Base-by-base conservation (phyloP, 2,329 filamentous ascomycete species). In the Dothideomycetes sp. region DNA sequence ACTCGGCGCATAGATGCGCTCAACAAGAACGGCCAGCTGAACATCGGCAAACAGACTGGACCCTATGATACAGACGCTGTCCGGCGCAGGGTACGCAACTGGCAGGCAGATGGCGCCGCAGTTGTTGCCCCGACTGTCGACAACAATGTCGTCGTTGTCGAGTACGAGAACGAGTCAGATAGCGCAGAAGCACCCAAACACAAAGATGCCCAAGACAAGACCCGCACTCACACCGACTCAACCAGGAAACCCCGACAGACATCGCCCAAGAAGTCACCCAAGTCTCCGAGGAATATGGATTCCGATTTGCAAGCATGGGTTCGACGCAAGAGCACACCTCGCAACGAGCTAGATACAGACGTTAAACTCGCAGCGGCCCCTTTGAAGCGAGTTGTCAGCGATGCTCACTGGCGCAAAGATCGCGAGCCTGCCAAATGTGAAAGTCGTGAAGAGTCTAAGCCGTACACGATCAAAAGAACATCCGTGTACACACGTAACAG, bases 331-430 rank as follows among this genome's bases (percentile, higher is more conserved):
- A 57, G 52, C 44, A 58, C 55, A 41, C 48, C 53, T 5, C 49
- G 52, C 18, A 63, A 62, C 35, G 60, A 64, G 43, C 52, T 67
- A 32, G 59, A 67, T 35, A 57, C 62, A 10, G 67, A 70, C 7
- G 60, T 59, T 45, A 67, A 56, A 56, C 66, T 63, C 51, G 70
- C 63, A 56, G 77, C 69, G 35, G 76, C 84, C 32, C 89, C 89
- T 12, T 87, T 85, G 64, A 95, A 94, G 70, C 78, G 88, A 48
- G 85, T 96, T 40, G 78, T 95, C 46, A 95, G 88, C 58, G 89
- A 96, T 64, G 82, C 84, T 41, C 84, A 94, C 63, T 96, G 89
- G 84, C 51, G 57, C 18, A 54, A 53, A 39, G 58, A 61, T 41
- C 50, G 51, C 12, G 43, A 42, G 9, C 38, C 47, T 19, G 54